Evolutionary conservation across 2,329 filamentous ascomycete species (phyloP), one percentile per base, ranked within the genome.

Genomic region (Neonectria faginata): DNA sequence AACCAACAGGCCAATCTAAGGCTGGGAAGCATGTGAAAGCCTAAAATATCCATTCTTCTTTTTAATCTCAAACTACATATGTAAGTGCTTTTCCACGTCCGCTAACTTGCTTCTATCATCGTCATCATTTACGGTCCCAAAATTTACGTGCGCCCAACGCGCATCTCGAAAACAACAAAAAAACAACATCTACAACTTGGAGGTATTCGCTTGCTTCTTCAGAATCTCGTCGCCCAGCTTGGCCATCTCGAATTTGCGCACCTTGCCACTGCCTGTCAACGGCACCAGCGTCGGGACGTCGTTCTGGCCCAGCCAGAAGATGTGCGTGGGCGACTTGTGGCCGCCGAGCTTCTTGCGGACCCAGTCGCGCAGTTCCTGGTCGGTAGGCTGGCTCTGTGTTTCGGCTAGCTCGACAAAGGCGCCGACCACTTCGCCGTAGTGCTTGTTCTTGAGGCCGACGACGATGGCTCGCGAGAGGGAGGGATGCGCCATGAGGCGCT

Each of bases 301-400:
- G 50, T 84, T 84, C 68, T 86, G 81, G 0, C 92, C 92, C 27
- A 94, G 83, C 86, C 91, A 93, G 75, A 94, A 94, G n/a, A 94
- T 76, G 76, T 93, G 86, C 9, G 86, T 82, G 0, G 92, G 92
- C 3, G 90, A 88, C 79, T 92, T 92, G 75, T 92, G 89, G 41
- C 85, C 81, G 1, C 89, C 89, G 7, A 92, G 82, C 39, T 82
- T 84, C 69, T 86, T 79, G 55, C 86, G 83, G 1, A 88, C 88
- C 89, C 89, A 92, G 47, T 85, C 82, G 16, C 85, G 81, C n/a
- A 92, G 75, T 66, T 89, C 86, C 5, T 84, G 81, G 54, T 85
- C 83, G 0, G 77, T 77, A 1, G 85, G 87, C 57, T 79, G 77
- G 70, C 62, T 66, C 48, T 70, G 69, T 42, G 75, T 75, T 22